Percentiles rank a stretch among this genome's conserved stretches.
Conservation (phyloP, 116 monocot genomes). For the Papilionanthe hybrid region DNA sequence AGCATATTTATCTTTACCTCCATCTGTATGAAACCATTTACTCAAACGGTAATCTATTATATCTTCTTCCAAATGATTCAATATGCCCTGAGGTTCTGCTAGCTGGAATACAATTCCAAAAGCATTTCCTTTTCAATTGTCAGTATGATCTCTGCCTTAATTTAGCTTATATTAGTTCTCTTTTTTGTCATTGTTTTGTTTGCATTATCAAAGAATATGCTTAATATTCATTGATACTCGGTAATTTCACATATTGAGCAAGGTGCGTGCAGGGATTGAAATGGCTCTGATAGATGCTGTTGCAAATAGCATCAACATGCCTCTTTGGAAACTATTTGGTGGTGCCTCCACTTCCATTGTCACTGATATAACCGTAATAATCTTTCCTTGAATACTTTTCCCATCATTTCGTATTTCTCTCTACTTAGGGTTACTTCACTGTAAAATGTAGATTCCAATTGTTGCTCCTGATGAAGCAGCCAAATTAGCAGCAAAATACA, state of each 20-base stretch:
- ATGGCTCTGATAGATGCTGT: conserved; percentile 97
- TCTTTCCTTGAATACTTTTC: background rate
- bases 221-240: background rate
- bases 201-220: background rate
- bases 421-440: background rate
- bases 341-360: conserved; percentile 58
- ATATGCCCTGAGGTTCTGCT: background rate
- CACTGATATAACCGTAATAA: conserved; percentile 66
- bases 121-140: background rate
- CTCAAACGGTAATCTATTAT: background rate
- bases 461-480: conserved; percentile 79
- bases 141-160: background rate
- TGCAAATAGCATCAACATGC: conserved; percentile 72
- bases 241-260: background rate
- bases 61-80: background rate
- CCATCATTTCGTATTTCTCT: background rate
- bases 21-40: background rate
- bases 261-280: conserved; percentile 92
- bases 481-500: conserved; percentile 73
- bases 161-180: background rate
- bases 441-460: conserved; percentile 73
- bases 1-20: background rate
- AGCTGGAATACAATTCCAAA: background rate
- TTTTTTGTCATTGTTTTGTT: too few species aligned
- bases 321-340: conserved; percentile 94